phyloP scores from a whole-genome alignment of 2,329 filamentous ascomycete genomes.

The Arachnopeziza araneosa region DNA sequence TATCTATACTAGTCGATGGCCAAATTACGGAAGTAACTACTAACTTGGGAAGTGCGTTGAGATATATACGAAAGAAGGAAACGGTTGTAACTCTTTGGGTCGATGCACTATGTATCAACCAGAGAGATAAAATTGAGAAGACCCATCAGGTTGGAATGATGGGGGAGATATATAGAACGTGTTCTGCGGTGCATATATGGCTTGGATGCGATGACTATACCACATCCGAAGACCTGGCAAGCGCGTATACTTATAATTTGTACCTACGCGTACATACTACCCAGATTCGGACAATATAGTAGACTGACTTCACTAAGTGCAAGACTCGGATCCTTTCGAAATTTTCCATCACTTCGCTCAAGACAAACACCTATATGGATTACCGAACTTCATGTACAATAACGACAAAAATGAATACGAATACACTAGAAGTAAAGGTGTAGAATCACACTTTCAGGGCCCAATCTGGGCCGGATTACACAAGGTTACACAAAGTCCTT shows the following conservation, averaged over 20 bases:
- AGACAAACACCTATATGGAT: too few species aligned
- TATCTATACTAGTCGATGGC: too few species aligned
- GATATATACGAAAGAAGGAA: too few species aligned
- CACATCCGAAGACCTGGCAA: not conserved
- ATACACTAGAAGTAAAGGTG: not conserved
- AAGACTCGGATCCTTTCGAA: too few species aligned
- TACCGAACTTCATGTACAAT: too few species aligned
- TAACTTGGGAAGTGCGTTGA: too few species aligned
- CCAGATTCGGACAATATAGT: too few species aligned
- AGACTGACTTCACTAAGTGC: too few species aligned
- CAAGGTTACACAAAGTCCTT: not conserved
- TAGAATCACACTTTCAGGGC: not conserved
- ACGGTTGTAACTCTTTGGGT: not conserved
- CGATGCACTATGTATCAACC: not conserved
- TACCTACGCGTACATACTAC: not conserved
- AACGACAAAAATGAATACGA: too few species aligned
- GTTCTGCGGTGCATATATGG: not conserved
- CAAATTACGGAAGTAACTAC: too few species aligned
- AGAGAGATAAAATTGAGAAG: not conserved
- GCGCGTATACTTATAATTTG: not conserved
- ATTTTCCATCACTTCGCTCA: too few species aligned
- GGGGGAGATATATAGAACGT: not conserved
- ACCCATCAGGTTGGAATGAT: not conserved
- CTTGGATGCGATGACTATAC: not conserved
- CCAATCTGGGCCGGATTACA: not conserved